Evolutionary conservation across 495 filamentous ascomycete species (phyloP), one percentile per base, ranked within the genome.

Genomic region (Lentithecium fluviatile): DNA sequence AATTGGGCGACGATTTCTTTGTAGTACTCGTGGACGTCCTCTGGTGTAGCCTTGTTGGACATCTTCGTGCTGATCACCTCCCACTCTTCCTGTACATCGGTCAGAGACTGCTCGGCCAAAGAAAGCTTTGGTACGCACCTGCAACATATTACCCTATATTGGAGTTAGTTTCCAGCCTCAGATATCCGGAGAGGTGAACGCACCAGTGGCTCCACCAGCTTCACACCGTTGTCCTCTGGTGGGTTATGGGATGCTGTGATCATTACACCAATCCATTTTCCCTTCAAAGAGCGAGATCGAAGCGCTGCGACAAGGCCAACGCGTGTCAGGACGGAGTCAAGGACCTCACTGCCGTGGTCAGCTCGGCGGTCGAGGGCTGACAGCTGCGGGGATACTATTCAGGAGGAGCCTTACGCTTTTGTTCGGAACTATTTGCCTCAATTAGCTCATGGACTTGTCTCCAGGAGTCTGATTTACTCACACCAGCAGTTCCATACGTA

Each of bases 181-280:
- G 6, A 13, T 52, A 0, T 19, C 6, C 32, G 42, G 17, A 52
- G 7, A 5, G 13, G 2, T 15, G 8, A 25, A 50, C 82, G 67
- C 66, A 86, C 86, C 87, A 95, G 88, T 12, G 94, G 94, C 75
- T 99, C 94, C 64, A 99, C 89, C 63, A 99, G 81, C 82, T 99
- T 99, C 66, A 99, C 90, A 52, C 94, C 94, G 77, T 99, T 99
- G 76, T 99, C 94, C 68, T 87, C 86, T 2, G 95, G 90, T 37
- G 90, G 90, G 76, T 99, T 99, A 82, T 99, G 94, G 66, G 90
- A 96, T 34, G 94, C 94, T 64, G 94, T 99, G 73, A 99, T 91
- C 94, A 99, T 97, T 51, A 99, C 84, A 72, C 94, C 94, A 71
- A 99, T 95, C 67, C 88, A 88, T 78, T 93, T 88, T 60, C 90